Base-by-base conservation (phyloP, 1,284 basidiomycete genomes). In the Malassezia caprae region DNA sequence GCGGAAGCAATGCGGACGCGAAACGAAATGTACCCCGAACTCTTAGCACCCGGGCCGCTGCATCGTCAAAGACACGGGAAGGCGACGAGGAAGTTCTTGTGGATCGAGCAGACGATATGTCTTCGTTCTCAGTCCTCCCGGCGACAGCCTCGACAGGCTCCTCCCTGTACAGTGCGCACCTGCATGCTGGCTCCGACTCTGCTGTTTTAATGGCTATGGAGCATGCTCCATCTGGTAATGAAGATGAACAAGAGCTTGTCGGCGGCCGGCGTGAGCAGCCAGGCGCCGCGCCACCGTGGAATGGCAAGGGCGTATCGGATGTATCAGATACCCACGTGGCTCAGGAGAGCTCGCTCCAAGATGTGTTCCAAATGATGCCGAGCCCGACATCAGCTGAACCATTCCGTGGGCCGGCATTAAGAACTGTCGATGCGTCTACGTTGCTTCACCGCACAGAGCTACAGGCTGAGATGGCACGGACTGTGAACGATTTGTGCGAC, bases 401-500 rank as follows among this genome's bases (percentile, higher is more conserved):
- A 15, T 51, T 56, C 27, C 48, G 50, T 24, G 61, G 59, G 1
- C 77, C 81, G 17, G 72, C 79, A 42, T 75, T 88, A 5, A 79
- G 78, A 34, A 82, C 85, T 1, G 77, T 91, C 15, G 84, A 90
- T 69, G 83, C 88, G 57, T 75, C 75, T 7, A 73, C 78, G n/a
- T 75, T 90, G 35, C 79, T 83, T 51, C 77, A 78, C 15, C 79
- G 79, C 32, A 84, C 85, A 28, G 79, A 79, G 31, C 84, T 86
- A 0, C 85, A 87, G 62, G 76, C 78, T 0, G 84, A 86, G 67
- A 79, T 96, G 35, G 83, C 83, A 32, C 77, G 78, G 44, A 87
- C 85, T 1, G 83, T 94, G 8, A 84, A 86, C 55, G 84, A 88
- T 63, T 80, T 96, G 40, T 80, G 82, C 2, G 79, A 81, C 61